These are phyloP conservation scores for Hygrocybe punicea DNA, from an alignment of 768 basidiomycete genomes.

Conservation along the genomic window DNA sequence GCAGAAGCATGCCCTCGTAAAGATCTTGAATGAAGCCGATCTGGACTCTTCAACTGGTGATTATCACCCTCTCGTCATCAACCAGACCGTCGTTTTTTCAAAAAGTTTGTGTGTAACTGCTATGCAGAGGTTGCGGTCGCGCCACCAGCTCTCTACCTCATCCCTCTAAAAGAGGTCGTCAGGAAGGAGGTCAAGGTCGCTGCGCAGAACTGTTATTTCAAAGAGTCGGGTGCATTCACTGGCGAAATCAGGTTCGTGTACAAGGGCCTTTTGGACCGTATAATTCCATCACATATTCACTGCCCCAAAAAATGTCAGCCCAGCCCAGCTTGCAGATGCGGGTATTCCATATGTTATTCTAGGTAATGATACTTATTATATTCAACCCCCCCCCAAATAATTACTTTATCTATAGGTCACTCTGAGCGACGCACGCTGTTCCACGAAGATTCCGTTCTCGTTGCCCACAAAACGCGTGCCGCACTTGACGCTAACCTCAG, in stretches of 20 bases:
- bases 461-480: slow-evolving; percentile 84
- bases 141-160: slow-evolving; percentile 84
- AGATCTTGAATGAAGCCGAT: slow-evolving; percentile 71
- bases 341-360: slow-evolving; percentile 88
- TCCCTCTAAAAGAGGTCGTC: slow-evolving; percentile 61
- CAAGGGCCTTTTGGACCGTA: neutral
- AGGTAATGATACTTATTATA: too few relatives aligned
- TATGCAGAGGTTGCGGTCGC: slow-evolving; percentile 27
- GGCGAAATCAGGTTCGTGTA: slow-evolving; percentile 84
- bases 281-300: slow-evolving; percentile 1
- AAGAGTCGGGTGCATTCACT: slow-evolving; percentile 86
- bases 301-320: slow-evolving; percentile 40
- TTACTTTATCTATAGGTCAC: slow-evolving; percentile 55
- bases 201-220: slow-evolving; percentile 89
- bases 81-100: neutral
- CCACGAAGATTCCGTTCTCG: slow-evolving; percentile 76
- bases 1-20: slow-evolving; percentile 62
- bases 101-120: slow-evolving; percentile 15
- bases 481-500: slow-evolving; percentile 72
- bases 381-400: slow-evolving; percentile 2
- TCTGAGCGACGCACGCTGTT: slow-evolving; percentile 94
- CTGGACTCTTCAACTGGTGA: slow-evolving; percentile 75
- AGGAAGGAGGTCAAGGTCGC: slow-evolving; percentile 71
- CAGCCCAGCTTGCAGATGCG: slow-evolving; percentile 82
- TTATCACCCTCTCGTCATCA: neutral